Base-by-base conservation (phyloP, 306 rosid genomes). In the Vicia faba region DNA sequence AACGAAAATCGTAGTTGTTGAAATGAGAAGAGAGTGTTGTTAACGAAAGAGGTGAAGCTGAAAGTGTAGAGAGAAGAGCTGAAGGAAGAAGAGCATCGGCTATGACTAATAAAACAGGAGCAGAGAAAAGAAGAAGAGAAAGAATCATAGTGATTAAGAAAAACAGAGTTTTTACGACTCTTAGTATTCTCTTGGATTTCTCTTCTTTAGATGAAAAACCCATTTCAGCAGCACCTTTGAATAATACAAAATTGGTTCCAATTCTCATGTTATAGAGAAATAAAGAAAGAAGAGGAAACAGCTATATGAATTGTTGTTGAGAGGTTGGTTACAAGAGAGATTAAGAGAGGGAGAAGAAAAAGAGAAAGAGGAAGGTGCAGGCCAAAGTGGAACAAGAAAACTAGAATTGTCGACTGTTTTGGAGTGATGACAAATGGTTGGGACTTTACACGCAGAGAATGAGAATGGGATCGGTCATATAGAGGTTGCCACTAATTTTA, bases 21-120 rank as follows among this genome's bases (percentile, higher is more conserved):
- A 95, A 79, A 64, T 86, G 84, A 70, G 86, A 88, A 70, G 95
- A 79, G 43, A 95, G 84, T 3, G 81, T 43, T 29, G 75, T 57
- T 2, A 84, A 41, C 15, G 88, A 81, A 7, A 77, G 72, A 41
- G 38, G 38, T 2, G 92, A 63, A 23, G 75, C 19, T n/a, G 79
- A 82, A 13, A 78, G 75, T 8, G 91, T 85, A 3, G 98, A 86
- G 62, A 93, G 88, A 7, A 89, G 67, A 51, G 87, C 91, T 28
- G 96, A 87, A n/a, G 96, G 96, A 36, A 89, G 70, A 31, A 95
- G 84, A 2, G 85, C 71, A 64, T 95, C 97, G 7, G 95, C 86
- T 11, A 95, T 67, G 8, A 84, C 93, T 0, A 91, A 78, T 11
- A 95, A 84, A 74, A 95, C 67, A 18, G 97, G 97, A 1, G 97